A percentile compares a stretch with the other conserved stretches of the same genome.
These are phyloP conservation scores for Cystobasidium pallidum DNA, from an alignment of 1,284 basidiomycete genomes.

Conservation along the genomic window DNA sequence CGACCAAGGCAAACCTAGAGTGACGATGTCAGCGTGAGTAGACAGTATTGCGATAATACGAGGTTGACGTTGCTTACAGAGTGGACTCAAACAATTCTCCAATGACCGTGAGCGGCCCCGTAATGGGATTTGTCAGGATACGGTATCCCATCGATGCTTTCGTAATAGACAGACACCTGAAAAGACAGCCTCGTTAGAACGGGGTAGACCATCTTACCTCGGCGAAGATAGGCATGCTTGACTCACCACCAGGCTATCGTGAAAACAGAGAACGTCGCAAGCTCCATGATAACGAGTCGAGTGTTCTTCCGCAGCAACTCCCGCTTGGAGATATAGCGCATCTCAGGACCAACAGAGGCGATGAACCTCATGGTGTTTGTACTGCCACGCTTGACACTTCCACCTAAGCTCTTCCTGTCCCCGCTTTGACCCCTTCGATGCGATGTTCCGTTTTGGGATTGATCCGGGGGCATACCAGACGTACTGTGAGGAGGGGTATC, in stretches of 20 bases:
- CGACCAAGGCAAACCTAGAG: constrained; percentile 29
- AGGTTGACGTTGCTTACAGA: constrained; percentile 32
- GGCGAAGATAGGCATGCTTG: no score
- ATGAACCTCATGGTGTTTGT: constrained; percentile 18
- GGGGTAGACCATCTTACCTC: no score
- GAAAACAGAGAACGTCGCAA: constrained; percentile 25
- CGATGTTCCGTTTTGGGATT: no score
- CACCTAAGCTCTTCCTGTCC: constrained; percentile 10
- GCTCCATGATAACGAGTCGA: constrained; percentile 24
- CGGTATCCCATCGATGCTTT: constrained; percentile 34
- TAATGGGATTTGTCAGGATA: constrained; percentile 33
- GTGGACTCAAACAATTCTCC: constrained; percentile 36
- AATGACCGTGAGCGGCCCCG: constrained; percentile 29
- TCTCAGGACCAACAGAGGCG: constrained; percentile 17
- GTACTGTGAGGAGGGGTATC: not conserved
- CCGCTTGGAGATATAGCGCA: constrained; percentile 31
- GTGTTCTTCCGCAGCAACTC: constrained; percentile 34
- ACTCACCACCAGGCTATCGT: constrained; percentile 40
- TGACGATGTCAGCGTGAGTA: no score
- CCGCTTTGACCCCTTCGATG: not conserved
- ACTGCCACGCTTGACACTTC: constrained; percentile 7
- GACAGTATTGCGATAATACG: no score
- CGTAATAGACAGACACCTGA: constrained; percentile 19
- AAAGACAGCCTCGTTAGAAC: not conserved
- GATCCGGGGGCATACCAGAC: not conserved